phyloP scores from a whole-genome alignment of 129 eudicot species.

The Helianthus tuberosus region DNA sequence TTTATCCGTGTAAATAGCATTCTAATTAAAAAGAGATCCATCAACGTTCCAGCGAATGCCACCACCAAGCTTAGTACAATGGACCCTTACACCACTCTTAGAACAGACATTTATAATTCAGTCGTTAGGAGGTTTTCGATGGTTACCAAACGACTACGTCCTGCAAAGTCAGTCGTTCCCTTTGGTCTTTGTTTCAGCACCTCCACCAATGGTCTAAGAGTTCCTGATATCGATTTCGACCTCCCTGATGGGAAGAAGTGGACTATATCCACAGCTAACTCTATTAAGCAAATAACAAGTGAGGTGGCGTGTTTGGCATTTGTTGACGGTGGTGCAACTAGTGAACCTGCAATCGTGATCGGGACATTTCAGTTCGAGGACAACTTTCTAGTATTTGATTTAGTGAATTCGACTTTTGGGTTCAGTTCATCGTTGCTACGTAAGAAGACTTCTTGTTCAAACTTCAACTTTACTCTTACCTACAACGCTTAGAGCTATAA shows the following conservation, averaged over 20 bases:
- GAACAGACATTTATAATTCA: constrained; percentile 20
- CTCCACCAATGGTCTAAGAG: constrained; percentile 8
- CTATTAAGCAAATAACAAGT: constrained; percentile 25
- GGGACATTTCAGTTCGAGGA: constrained; percentile 40
- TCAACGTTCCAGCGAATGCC: constrained; percentile 3
- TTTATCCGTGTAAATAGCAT: constrained; percentile 16
- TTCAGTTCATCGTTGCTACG: constrained; percentile 29
- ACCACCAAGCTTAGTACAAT: constrained; percentile 29
- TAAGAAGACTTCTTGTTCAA: constrained; percentile 29
- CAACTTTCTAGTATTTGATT: constrained; percentile 33
- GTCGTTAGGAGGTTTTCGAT: constrained; percentile 17
- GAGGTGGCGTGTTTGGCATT: constrained; percentile 41
- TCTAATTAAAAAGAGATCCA: constrained; percentile 13
- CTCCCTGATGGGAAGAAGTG: constrained; percentile 32
- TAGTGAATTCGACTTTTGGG: constrained; percentile 25
- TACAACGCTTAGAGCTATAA: background rate
- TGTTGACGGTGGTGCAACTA: constrained; percentile 36
- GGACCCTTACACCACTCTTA: constrained; percentile 30
- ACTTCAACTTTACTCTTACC: constrained; percentile 28
- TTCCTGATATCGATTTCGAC: constrained; percentile 32
- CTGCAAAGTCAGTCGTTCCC: background rate
- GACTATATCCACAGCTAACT: constrained; percentile 41
- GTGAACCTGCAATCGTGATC: constrained; percentile 39
- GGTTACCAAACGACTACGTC: constrained; percentile 14
- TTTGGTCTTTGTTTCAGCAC: constrained; percentile 34